Evolutionary conservation across 139 green algal genomes (phyloP).

Genomic region (Coelastrella sp.): DNA sequence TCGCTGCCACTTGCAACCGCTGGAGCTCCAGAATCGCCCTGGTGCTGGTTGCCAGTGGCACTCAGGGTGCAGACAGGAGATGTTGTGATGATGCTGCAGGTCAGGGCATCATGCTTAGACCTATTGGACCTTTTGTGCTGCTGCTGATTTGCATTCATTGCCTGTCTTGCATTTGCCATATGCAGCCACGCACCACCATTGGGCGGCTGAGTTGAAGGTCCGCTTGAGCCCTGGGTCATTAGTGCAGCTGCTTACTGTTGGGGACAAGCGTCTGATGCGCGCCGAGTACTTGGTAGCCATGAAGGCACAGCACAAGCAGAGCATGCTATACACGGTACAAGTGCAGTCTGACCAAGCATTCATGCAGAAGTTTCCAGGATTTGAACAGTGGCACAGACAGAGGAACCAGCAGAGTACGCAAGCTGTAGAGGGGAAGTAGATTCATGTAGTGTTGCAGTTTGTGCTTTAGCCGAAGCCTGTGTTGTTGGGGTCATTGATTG

Average conservation of each 20-base stretch:
- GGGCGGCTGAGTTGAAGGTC: not conserved
- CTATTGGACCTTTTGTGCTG: too few relatives aligned
- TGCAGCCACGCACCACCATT: not conserved
- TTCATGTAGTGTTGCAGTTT: not conserved
- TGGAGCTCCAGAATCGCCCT: too few relatives aligned
- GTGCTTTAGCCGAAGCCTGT: too few relatives aligned
- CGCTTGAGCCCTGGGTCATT: not conserved
- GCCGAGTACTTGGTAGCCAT: slow-evolving; percentile 3
- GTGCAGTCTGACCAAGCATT: not conserved
- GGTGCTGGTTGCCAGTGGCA: too few relatives aligned
- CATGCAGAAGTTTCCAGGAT: not conserved
- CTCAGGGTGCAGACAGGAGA: too few relatives aligned
- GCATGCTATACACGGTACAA: not conserved
- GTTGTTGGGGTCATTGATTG: too few relatives aligned
- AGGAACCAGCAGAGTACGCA: not conserved
- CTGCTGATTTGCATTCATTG: not conserved
- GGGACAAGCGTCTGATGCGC: slow-evolving; percentile 1
- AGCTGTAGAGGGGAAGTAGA: not conserved
- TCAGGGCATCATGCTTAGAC: too few relatives aligned
- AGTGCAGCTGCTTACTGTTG: slow-evolving; percentile 28
- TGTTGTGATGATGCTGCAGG: too few relatives aligned
- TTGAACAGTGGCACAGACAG: not conserved
- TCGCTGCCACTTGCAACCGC: too few relatives aligned
- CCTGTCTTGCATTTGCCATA: not conserved
- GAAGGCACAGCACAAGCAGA: not conserved